These are phyloP conservation scores for Globisporangium paroecandrum DNA, from an alignment of 352 stramenopile genomes.

Conservation along the genomic window DNA sequence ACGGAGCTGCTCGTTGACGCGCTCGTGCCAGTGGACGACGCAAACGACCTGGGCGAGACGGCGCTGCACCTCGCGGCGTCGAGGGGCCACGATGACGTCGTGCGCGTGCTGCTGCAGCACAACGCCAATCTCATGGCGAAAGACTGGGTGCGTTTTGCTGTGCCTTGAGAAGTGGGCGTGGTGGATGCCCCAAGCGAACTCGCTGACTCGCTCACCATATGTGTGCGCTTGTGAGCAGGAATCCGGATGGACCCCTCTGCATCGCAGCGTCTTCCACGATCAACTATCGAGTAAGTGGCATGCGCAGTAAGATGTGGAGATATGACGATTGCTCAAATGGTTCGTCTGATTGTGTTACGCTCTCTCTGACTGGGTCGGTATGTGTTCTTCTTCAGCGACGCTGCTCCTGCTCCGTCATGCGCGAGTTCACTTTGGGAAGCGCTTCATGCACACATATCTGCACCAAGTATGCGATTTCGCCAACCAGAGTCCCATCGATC, in stretches of 20 bases:
- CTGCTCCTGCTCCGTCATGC: conserved; percentile 68
- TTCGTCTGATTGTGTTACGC: neutral
- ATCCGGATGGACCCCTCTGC: conserved; percentile 77
- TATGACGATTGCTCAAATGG: neutral
- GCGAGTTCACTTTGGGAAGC: conserved; percentile 39
- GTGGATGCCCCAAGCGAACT: neutral
- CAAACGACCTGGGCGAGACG: conserved; percentile 71
- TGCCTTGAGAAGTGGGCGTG: neutral
- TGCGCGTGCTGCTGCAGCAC: conserved; percentile 53
- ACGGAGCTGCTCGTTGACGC: conserved; percentile 24
- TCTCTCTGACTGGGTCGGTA: neutral
- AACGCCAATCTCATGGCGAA: conserved; percentile 42
- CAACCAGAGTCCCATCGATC: conserved; percentile 58
- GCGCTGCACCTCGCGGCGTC: conserved; percentile 67
- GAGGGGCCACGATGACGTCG: conserved; percentile 47
- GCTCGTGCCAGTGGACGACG: conserved; percentile 46
- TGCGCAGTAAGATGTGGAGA: neutral
- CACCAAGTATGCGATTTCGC: conserved; percentile 50
- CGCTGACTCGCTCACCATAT: conserved; percentile 16
- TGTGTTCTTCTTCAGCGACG: conserved; percentile 34
- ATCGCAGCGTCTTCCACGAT: conserved; percentile 67
- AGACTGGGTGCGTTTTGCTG: conserved; percentile 52
- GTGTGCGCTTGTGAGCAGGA: conserved; percentile 37
- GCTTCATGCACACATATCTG: conserved; percentile 51
- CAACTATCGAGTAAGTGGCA: conserved; percentile 55